Evolutionary conservation across 495 filamentous ascomycete genomes (phyloP), one percentile per base, ranked within the genome.

Genomic region (Xylaria curta): DNA sequence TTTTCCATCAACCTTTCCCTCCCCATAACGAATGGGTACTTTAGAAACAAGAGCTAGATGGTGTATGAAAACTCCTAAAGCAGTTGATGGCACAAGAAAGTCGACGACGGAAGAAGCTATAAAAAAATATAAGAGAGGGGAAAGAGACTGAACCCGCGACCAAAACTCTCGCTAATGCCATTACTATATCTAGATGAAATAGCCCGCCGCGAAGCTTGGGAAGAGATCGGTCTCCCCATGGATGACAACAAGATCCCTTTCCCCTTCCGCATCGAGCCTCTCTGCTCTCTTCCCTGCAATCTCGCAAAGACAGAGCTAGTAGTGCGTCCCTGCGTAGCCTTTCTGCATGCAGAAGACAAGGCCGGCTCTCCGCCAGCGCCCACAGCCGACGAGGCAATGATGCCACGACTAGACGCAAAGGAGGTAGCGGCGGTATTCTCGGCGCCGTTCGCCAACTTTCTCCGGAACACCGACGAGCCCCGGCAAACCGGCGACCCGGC

Each of bases 371-470:
- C 71, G 33, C 77, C 81, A 21, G 74, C 81, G 51, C 84, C 85
- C 0, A 81, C 87, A 42, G 90, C 88, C 2, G 93, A 95, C 73
- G 88, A 91, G 24, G 85, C 83, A 60, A 85, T 97, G 76, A 92
- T 97, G 54, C 94, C 94, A 0, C 85, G 87, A 33, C 84, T 97
- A 6, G 92, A 97, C 81, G 89, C 94, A 8, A 89, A 90, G 66
- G 94, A 97, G 81, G 94, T 97, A 1, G 93, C 93, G 4, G 92
- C 92, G n/a, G 93, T 97, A 28, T 97, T 97, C 80, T 92, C 92
- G 12, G 93, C 92, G 58, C 91, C 91, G 1, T 92, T 97, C 75
- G 86, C 88, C 71, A 88, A 92, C 73, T 97, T 97, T 75, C 77
- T 96, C 38, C 76, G 75, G 0, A 53, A 71, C 40, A 78, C 78